These are phyloP conservation scores for Artemisia annua DNA, from an alignment of 129 eudicot genomes.

Conservation along the genomic window DNA sequence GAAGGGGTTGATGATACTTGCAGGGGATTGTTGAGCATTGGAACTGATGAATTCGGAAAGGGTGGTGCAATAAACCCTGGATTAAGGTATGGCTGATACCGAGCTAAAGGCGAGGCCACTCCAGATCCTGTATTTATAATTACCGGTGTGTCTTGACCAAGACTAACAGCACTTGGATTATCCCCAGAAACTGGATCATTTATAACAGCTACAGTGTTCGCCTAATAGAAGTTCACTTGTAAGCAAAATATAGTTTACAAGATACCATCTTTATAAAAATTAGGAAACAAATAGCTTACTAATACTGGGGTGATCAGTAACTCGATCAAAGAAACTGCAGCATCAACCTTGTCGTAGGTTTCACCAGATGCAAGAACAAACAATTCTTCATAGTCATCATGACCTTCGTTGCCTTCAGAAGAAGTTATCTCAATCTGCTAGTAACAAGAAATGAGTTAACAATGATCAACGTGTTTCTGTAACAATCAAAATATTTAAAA, in stretches of 20 bases:
- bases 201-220: conserved; percentile 42
- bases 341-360: conserved; percentile 85
- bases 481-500: not conserved
- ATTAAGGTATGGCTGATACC: conserved; percentile 56
- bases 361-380: conserved; percentile 72
- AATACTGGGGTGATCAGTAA: conserved; percentile 70
- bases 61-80: conserved; percentile 38
- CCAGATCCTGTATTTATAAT: conserved; percentile 43
- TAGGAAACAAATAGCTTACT: conserved; percentile 41
- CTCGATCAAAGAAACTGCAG: conserved; percentile 81
- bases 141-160: conserved; percentile 42
- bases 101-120: conserved; percentile 43
- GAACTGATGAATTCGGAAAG: conserved; percentile 38
- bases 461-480: not conserved
- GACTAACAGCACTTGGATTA: conserved; percentile 24
- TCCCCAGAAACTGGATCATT: conserved; percentile 46
- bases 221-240: conserved; percentile 32
- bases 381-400: conserved; percentile 58
- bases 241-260: not conserved
- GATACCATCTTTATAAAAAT: not conserved
- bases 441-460: not conserved
- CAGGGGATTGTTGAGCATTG: conserved; percentile 44
- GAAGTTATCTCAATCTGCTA: conserved; percentile 61
- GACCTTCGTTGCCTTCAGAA: conserved; percentile 52
- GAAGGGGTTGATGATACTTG: conserved; percentile 47